Conservation (phyloP, 768 basidiomycete species). For the Pholiota conissans region DNA sequence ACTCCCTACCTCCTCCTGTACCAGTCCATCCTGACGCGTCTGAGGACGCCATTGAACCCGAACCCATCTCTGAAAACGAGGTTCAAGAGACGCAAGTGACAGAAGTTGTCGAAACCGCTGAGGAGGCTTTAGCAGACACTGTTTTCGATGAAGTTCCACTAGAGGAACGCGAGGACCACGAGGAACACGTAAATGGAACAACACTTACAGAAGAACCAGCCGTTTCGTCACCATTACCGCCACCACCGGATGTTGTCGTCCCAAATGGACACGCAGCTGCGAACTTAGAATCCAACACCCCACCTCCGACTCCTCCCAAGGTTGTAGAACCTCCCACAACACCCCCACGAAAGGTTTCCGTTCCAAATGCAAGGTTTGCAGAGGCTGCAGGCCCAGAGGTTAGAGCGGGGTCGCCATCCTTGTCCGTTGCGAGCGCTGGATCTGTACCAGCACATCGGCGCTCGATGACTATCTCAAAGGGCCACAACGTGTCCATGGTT, state of each 20-base stretch:
- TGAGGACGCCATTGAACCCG: slow-evolving; percentile 1
- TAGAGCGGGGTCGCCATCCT: slow-evolving; percentile 24
- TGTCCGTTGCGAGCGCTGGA: slow-evolving; percentile 20
- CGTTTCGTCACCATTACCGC: neutral
- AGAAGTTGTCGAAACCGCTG: neutral
- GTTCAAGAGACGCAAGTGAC: neutral
- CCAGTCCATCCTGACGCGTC: slow-evolving; percentile 8
- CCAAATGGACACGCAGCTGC: slow-evolving; percentile 4
- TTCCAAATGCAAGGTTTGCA: slow-evolving; percentile 4
- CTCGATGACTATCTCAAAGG: slow-evolving; percentile 64
- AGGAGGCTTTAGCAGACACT: neutral
- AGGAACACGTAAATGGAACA: neutral
- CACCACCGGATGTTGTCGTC: neutral
- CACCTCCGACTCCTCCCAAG: slow-evolving; percentile 20
- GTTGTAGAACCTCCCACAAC: slow-evolving; percentile 8
- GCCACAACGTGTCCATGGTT: slow-evolving; percentile 74
- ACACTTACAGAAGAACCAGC: neutral
- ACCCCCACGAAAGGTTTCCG: neutral
- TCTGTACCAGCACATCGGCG: slow-evolving; percentile 41
- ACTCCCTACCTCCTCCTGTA: slow-evolving; percentile 7
- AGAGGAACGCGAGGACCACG: neutral
- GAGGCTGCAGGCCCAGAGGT: slow-evolving; percentile 15
- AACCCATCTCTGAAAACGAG: slow-evolving; percentile 1
- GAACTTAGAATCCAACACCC: slow-evolving; percentile 5
- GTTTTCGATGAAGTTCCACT: slow-evolving; percentile 1